phyloP scores from a whole-genome alignment of 2,329 filamentous ascomycete species.

The Cytospora paraplurivora region DNA sequence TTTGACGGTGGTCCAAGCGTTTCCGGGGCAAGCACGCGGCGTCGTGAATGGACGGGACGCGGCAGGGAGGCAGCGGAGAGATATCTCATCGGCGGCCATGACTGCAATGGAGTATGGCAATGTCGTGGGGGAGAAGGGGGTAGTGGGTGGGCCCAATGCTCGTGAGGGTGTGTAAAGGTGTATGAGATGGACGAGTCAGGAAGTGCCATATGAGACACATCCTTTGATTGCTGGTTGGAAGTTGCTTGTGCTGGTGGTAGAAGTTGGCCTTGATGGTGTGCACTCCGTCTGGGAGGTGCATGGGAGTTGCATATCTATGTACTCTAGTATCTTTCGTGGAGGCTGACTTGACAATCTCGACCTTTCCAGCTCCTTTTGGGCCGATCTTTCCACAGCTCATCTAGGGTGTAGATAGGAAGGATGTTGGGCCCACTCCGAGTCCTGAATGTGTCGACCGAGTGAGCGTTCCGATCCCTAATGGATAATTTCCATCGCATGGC shows the following conservation, averaged over 20 bases:
- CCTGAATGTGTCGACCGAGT: not conserved
- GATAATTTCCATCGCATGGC: not conserved
- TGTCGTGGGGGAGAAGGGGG: not conserved
- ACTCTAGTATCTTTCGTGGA: slow-evolving; percentile 18
- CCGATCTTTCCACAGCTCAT: slow-evolving; percentile 19
- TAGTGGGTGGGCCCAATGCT: not conserved
- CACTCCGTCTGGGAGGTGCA: slow-evolving; percentile 24
- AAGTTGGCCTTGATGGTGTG: slow-evolving; percentile 11
- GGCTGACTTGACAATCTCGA: slow-evolving; percentile 25
- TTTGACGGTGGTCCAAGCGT: slow-evolving; percentile 17
- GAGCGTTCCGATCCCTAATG: not conserved
- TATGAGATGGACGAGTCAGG: not conserved
- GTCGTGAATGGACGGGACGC: slow-evolving; percentile 22
- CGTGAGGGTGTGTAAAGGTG: not conserved
- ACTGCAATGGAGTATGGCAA: slow-evolving; percentile 6
- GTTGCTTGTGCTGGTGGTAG: not conserved
- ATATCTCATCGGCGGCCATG: slow-evolving; percentile 13
- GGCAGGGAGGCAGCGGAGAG: slow-evolving; percentile 10
- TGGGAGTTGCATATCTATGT: slow-evolving; percentile 16
- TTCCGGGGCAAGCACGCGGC: slow-evolving; percentile 20
- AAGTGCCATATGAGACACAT: not conserved
- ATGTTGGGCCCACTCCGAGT: not conserved
- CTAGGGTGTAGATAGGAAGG: not conserved
- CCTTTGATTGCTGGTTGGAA: not conserved
- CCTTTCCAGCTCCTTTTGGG: slow-evolving; percentile 15